Conservation (phyloP, 2,329 filamentous ascomycete genomes). For the Raffaelea deltoideospora region DNA sequence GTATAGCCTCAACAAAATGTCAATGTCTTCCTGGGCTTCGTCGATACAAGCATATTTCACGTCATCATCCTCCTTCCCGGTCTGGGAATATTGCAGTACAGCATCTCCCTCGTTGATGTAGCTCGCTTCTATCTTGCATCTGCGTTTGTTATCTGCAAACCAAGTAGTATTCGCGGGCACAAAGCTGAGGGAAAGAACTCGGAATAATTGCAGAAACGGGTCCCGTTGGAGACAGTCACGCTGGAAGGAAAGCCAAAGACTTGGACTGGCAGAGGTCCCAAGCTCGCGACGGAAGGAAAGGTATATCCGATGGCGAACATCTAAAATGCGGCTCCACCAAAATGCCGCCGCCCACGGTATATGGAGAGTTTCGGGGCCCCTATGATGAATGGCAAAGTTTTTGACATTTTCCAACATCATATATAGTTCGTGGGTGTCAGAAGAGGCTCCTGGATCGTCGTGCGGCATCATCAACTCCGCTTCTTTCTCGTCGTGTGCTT, state of each 20-base stretch:
- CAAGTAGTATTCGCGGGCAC: too few species aligned
- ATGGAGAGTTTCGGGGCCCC: not conserved
- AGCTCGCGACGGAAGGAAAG: not conserved
- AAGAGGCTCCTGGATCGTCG: not conserved
- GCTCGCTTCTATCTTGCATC: not conserved
- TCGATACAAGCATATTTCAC: not conserved
- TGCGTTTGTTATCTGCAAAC: not conserved
- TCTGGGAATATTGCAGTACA: too few species aligned
- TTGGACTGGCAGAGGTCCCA: not conserved
- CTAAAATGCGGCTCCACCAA: not conserved
- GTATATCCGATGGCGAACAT: not conserved
- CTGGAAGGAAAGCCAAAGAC: not conserved
- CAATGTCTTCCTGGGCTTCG: not conserved
- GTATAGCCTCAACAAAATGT: not conserved
- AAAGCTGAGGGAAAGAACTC: not conserved
- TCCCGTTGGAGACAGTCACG: not conserved
- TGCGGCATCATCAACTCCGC: not conserved
- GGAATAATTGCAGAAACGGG: not conserved
- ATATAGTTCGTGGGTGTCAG: not conserved
- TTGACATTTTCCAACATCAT: not conserved
- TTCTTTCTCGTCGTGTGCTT: not conserved
- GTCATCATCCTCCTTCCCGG: too few species aligned
- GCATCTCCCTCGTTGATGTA: not conserved
- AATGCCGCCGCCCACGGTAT: not conserved
- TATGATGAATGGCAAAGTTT: too few species aligned